Evolutionary conservation across 164 flowering plant species (phyloP), one percentile per base, ranked within the genome.

Genomic region (Stephania yunnanensis): DNA sequence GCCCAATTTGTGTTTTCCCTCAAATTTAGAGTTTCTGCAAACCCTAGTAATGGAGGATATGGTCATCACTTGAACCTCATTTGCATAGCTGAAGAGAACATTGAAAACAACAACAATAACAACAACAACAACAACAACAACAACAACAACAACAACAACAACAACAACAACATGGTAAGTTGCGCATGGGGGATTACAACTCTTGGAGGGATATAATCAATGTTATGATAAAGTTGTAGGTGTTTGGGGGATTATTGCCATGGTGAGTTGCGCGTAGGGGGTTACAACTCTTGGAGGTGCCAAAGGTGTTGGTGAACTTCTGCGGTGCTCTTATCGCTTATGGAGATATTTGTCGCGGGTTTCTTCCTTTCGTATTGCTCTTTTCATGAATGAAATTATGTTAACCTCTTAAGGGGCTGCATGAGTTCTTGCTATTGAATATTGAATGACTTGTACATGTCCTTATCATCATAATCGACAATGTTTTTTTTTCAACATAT

Each of bases 241-340:
- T 91, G 10, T 95, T 93, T 81, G 99, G 97, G 36, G 92, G 81
- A 89, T 93, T 65, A 88, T 93, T 75, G 89, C 98, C 4, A 46
- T 90, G 64, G 94, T 95, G 70, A 95, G 98, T 82, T 91, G 97
- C 75, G 89, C 92, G 0, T 93, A 98, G 98, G 99, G 98, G 46
- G 87, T 92, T 70, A 95, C 98, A 1, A 95, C 97, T 22, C 79
- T 85, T 68, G 97, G 97, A 66, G 98, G 98, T 71, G 99, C 97
- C 66, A 93, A 95, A 76, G 99, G 99, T 46, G 98, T 92, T 55
- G 98, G 99, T 13, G 97, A 93, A 77, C 99, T 72, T 92, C 97
- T 0, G 97, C 98, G 12, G 97, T 92, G 68, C 98, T 95, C 44
- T 83, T 93, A 72, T 95, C 97, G 25, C 92, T 93, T 48, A 97